phyloP scores from a whole-genome alignment of 2,329 filamentous ascomycete genomes.

The Clarireedia homoeocarpa region DNA sequence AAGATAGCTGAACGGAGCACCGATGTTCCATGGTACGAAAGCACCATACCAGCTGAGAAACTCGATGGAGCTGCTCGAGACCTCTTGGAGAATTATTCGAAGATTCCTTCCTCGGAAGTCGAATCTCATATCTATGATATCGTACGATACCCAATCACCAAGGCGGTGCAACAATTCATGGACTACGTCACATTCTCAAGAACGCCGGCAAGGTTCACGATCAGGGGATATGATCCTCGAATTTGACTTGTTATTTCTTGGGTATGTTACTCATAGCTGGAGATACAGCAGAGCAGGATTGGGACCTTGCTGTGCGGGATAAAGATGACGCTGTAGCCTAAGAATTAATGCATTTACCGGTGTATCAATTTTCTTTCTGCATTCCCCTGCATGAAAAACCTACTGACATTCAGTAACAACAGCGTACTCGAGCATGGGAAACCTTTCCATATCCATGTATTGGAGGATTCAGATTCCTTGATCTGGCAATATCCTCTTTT shows the following conservation, averaged over 20 bases:
- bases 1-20: slow-evolving; percentile 1
- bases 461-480: slow-evolving; percentile 18
- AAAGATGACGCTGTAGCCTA: no score
- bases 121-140: slow-evolving; percentile 11
- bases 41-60: background rate
- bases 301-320: no score
- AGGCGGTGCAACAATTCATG: no score
- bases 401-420: background rate
- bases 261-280: no score
- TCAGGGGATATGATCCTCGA: no score
- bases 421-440: slow-evolving; percentile 19
- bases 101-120: slow-evolving; percentile 12
- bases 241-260: no score
- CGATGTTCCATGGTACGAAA: slow-evolving; percentile 11
- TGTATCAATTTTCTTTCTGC: background rate
- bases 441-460: slow-evolving; percentile 22
- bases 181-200: no score
- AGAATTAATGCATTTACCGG: no score
- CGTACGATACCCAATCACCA: slow-evolving; percentile 4
- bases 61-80: background rate
- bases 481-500: slow-evolving; percentile 8
- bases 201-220: no score
- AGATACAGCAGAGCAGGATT: no score
- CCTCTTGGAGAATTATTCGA: slow-evolving; percentile 15
- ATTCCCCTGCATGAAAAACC: background rate